A percentile compares a stretch with the other conserved stretches of the same genome.
These are phyloP conservation scores for Suillus tomentosus DNA, from an alignment of 768 basidiomycete species.

Conservation along the genomic window DNA sequence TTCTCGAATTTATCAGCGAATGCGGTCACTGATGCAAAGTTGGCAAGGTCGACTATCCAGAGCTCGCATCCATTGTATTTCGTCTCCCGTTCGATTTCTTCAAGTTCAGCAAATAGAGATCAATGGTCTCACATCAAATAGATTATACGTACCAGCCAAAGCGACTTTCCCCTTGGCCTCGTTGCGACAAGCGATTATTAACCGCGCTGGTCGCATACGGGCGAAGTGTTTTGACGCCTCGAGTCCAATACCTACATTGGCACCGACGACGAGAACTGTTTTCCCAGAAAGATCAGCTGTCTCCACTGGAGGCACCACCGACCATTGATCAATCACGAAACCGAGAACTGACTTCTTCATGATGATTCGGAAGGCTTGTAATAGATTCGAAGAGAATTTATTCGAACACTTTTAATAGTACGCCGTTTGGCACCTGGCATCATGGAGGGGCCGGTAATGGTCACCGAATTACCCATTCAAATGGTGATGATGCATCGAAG, in stretches of 20 bases:
- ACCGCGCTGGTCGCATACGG: constrained; percentile 29
- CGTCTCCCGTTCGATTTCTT: constrained; percentile 25
- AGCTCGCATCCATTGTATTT: too few species aligned
- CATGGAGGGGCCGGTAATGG: too few species aligned
- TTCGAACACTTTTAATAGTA: neutral
- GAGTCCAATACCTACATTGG: constrained; percentile 36
- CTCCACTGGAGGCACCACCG: constrained; percentile 20
- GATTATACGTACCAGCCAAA: constrained; percentile 21
- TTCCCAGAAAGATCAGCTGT: constrained; percentile 29
- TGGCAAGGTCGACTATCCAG: too few species aligned
- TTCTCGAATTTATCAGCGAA: constrained; percentile 25
- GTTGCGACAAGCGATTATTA: constrained; percentile 33
- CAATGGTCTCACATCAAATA: neutral
- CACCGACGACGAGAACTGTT: constrained; percentile 34
- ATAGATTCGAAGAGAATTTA: neutral
- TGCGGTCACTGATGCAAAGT: too few species aligned
- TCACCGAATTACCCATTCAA: too few species aligned
- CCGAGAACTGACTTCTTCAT: constrained; percentile 16
- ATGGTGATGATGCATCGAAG: too few species aligned
- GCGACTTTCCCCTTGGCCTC: constrained; percentile 26
- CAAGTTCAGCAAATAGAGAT: neutral
- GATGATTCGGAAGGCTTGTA: neutral
- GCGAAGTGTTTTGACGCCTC: constrained; percentile 35
- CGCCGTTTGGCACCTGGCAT: too few species aligned
- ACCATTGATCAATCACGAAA: constrained; percentile 22